Evolutionary conservation across 177 flowering plant genomes (phyloP).

Genomic region (Vitis hybrid): DNA sequence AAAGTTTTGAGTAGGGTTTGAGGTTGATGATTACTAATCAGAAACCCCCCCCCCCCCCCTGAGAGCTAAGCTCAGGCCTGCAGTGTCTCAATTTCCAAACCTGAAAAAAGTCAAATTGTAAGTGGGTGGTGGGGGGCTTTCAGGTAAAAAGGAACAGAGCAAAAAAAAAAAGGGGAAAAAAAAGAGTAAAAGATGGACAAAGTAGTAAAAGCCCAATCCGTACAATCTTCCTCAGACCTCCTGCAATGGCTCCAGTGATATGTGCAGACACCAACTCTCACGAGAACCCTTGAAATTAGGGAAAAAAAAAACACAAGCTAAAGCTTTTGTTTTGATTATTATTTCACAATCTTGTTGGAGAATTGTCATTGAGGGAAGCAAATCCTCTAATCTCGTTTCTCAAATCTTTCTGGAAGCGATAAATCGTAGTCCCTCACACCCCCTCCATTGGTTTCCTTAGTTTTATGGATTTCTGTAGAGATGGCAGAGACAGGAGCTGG

Average conservation of each 20-base stretch:
- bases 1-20: no score
- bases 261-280: conserved; percentile 21
- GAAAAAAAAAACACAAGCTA: no score
- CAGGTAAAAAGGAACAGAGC: conserved; percentile 27
- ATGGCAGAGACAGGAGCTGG: conserved; percentile 68
- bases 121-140: conserved; percentile 27
- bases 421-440: not conserved
- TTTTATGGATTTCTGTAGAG: conserved; percentile 69
- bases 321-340: not conserved
- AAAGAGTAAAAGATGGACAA: not conserved
- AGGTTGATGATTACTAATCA: no score
- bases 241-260: conserved; percentile 15
- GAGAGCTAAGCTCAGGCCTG: no score
- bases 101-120: conserved; percentile 28
- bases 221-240: conserved; percentile 22
- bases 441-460: conserved; percentile 15
- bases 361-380: no score
- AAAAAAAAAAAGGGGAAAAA: conserved; percentile 18
- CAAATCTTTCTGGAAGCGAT: no score
- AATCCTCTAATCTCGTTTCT: no score
- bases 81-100: conserved; percentile 26
- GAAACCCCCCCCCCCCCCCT: no score
- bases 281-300: not conserved
- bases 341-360: conserved; percentile 7
- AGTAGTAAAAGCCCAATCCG: conserved; percentile 15